Evolutionary conservation across 495 filamentous ascomycete species (phyloP).

Genomic region (Aspergillus indologenus): DNA sequence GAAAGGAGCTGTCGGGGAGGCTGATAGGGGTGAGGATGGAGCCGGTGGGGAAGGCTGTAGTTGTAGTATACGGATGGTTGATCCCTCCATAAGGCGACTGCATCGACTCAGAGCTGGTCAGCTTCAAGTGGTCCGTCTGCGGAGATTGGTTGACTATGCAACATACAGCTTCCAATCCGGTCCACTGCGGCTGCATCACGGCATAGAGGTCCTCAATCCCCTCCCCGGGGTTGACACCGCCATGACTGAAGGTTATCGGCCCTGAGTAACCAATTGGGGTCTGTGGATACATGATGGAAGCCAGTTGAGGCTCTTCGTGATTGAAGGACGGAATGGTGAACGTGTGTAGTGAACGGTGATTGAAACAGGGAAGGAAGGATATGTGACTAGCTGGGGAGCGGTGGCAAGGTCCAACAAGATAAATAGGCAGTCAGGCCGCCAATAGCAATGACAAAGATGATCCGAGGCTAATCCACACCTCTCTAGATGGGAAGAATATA

Average conservation of each 20-base stretch:
- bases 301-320: constrained; percentile 13
- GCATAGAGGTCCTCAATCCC: constrained; percentile 34
- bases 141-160: constrained; percentile 8
- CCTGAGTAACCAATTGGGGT: constrained; percentile 17
- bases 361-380: constrained; percentile 25
- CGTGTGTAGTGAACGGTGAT: constrained; percentile 16
- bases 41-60: constrained; percentile 26
- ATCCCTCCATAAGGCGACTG: constrained; percentile 31
- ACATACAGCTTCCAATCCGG: constrained; percentile 35
- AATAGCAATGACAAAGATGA: neutral
- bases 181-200: constrained; percentile 29
- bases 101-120: constrained; percentile 10
- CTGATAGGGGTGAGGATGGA: constrained; percentile 40
- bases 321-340: constrained; percentile 15
- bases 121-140: constrained; percentile 14
- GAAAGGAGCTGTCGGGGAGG: constrained; percentile 38
- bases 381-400: constrained; percentile 1
- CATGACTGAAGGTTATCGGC: constrained; percentile 28
- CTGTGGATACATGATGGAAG: constrained; percentile 23
- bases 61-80: constrained; percentile 33
- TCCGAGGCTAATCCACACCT: neutral
- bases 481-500: neutral
- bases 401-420: neutral
- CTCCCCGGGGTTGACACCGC: constrained; percentile 23
- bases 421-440: neutral